phyloP scores from a whole-genome alignment of 2,329 filamentous ascomycete species.

The Microdochium nivale region DNA sequence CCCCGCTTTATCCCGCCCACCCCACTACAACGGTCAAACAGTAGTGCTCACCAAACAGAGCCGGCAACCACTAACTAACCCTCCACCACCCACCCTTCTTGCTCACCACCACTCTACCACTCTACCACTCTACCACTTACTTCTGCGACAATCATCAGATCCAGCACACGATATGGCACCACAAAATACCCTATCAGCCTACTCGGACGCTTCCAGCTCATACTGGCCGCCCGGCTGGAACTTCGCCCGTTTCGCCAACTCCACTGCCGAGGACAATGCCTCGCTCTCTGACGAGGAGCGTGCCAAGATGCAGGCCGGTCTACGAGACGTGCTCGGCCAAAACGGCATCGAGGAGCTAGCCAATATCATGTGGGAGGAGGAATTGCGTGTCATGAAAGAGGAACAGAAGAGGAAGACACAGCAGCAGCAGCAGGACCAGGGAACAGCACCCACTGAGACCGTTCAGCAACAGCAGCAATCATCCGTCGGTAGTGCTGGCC shows the following conservation, averaged over 20 bases:
- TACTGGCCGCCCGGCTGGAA: constrained; percentile 12
- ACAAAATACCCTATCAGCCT: constrained; percentile 1
- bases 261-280: constrained; percentile 3
- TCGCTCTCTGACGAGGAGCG: constrained; percentile 5
- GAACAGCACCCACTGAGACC: too few relatives aligned
- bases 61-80: too few relatives aligned
- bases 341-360: constrained; percentile 5
- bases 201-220: constrained; percentile 10
- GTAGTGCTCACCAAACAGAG: too few relatives aligned
- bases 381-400: constrained; percentile 1
- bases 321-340: constrained; percentile 8
- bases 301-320: constrained; percentile 8
- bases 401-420: background rate
- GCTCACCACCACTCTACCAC: too few relatives aligned
- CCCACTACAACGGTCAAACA: too few relatives aligned
- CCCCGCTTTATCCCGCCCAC: too few relatives aligned
- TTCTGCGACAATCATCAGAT: background rate
- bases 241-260: constrained; percentile 6
- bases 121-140: too few relatives aligned
- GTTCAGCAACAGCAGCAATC: background rate
- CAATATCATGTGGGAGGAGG: constrained; percentile 2
- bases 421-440: background rate
- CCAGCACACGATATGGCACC: background rate
- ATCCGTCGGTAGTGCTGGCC: background rate
- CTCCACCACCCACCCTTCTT: too few relatives aligned